A percentile compares a stretch with the other conserved stretches of the same genome.
Conservation (phyloP, 768 basidiomycete species). For the Mycena leptocephala region DNA sequence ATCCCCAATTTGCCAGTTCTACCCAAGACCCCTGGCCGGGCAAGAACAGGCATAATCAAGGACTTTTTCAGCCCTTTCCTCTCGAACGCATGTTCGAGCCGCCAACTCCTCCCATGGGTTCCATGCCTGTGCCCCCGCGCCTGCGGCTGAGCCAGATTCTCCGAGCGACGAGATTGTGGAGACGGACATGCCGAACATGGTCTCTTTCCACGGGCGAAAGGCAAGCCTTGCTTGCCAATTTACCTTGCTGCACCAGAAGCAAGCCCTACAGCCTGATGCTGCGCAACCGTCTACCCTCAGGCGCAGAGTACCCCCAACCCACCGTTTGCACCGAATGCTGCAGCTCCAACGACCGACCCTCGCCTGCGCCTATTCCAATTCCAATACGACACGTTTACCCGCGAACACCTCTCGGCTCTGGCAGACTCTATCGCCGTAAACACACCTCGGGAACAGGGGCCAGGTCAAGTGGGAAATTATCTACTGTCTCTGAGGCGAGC, state of each 20-base stretch:
- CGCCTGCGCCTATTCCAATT: constrained; percentile 92
- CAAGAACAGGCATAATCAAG: constrained; percentile 76
- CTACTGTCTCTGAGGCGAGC: constrained; percentile 65
- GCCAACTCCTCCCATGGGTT: constrained; percentile 79
- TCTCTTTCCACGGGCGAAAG: constrained; percentile 62
- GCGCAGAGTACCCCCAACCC: constrained; percentile 76
- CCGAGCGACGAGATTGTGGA: constrained; percentile 62
- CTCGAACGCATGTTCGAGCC: constrained; percentile 96
- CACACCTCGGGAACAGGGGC: constrained; percentile 74
- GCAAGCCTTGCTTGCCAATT: constrained; percentile 74
- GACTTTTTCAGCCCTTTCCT: constrained; percentile 92
- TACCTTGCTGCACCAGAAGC: constrained; percentile 75
- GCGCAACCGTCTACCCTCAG: constrained; percentile 57
- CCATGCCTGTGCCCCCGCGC: constrained; percentile 33
- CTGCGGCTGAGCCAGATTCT: constrained; percentile 34
- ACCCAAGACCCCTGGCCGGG: constrained; percentile 76
- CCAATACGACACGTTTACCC: constrained; percentile 96
- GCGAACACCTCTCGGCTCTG: constrained; percentile 93
- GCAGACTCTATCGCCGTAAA: constrained; percentile 95
- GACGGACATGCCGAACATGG: constrained; percentile 67
- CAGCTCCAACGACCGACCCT: constrained; percentile 72
- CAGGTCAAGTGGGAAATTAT: constrained; percentile 61
- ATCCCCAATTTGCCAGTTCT: constrained; percentile 69
- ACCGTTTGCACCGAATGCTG: constrained; percentile 44
- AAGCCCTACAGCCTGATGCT: constrained; percentile 47